Evolutionary conservation across 208 protist genomes (phyloP).

Genomic region (Wallacemonas sp.): DNA sequence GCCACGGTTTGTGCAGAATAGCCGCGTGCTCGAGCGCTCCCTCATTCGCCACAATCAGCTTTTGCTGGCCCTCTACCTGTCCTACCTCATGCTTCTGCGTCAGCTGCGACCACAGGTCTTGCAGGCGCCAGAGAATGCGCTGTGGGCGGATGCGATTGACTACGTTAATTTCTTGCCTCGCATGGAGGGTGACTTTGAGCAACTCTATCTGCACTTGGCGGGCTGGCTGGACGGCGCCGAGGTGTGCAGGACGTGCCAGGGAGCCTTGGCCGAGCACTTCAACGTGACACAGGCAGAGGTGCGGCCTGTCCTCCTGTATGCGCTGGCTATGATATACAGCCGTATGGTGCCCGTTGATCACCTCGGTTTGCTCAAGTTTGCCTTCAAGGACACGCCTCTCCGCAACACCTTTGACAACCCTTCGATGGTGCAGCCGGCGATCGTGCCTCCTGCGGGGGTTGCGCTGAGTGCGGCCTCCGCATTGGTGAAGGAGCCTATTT

Average conservation of each 20-base stretch:
- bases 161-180: slow-evolving; percentile 83
- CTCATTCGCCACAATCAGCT: slow-evolving; percentile 82
- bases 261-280: slow-evolving; percentile 48
- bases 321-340: slow-evolving; percentile 81
- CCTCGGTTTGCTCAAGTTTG: slow-evolving; percentile 44
- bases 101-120: slow-evolving; percentile 19
- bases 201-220: slow-evolving; percentile 55
- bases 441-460: slow-evolving; percentile 2
- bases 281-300: slow-evolving; percentile 67
- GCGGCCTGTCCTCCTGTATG: slow-evolving; percentile 55
- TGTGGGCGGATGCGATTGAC: slow-evolving; percentile 35
- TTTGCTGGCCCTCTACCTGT: slow-evolving; percentile 77
- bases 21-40: slow-evolving; percentile 55
- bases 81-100: slow-evolving; percentile 60
- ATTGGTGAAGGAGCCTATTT: slow-evolving; percentile 66
- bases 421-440: slow-evolving; percentile 18
- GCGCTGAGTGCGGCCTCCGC: not conserved
- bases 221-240: slow-evolving; percentile 56
- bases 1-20: slow-evolving; percentile 47
- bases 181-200: slow-evolving; percentile 75
- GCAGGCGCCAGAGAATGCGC: slow-evolving; percentile 14
- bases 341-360: slow-evolving; percentile 83
- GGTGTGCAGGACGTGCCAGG: slow-evolving; percentile 50
- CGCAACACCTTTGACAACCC: slow-evolving; percentile 38
- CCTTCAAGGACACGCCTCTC: slow-evolving; percentile 61